Evolutionary conservation across 257 asterid genomes (phyloP).

Genomic region (Nicotiana paniculata): DNA sequence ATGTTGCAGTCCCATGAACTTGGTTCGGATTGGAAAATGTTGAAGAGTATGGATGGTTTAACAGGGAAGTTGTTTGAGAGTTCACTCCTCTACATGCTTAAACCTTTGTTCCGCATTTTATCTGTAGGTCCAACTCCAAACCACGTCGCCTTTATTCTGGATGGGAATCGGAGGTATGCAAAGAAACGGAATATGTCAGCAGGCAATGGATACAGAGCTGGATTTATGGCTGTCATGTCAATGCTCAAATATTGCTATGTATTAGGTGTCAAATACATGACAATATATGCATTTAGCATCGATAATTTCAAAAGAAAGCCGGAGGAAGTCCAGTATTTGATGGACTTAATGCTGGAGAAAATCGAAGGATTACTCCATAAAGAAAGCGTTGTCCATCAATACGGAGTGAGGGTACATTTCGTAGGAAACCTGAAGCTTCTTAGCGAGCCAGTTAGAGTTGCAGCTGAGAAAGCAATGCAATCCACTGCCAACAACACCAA

Average conservation of each 20-base stretch:
- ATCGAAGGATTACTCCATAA: conserved; percentile 56
- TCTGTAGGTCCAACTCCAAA: conserved; percentile 61
- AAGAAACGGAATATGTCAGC: conserved; percentile 36
- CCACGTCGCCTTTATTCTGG: conserved; percentile 67
- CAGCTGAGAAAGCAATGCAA: conserved; percentile 63
- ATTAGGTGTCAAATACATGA: conserved; percentile 48
- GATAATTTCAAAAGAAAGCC: conserved; percentile 75
- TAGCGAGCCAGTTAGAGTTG: conserved; percentile 32
- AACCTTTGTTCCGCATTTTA: conserved; percentile 33
- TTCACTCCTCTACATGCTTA: conserved; percentile 26
- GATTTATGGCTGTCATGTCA: conserved; percentile 55
- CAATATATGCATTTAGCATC: conserved; percentile 74
- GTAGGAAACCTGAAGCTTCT: conserved; percentile 61
- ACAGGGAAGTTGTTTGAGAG: background rate
- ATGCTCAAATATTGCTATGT: conserved; percentile 61
- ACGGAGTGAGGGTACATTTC: conserved; percentile 64
- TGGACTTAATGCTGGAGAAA: conserved; percentile 73
- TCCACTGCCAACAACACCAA: conserved; percentile 42
- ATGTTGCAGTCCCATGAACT: background rate
- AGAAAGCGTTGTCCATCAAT: conserved; percentile 41
- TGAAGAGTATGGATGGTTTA: background rate
- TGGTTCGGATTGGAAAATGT: background rate
- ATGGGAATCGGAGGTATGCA: conserved; percentile 77
- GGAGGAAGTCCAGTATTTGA: conserved; percentile 46
- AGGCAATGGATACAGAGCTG: conserved; percentile 63